A percentile compares a stretch with the other conserved stretches of the same genome.
These are phyloP conservation scores for Nannizziopsis barbatae DNA, from an alignment of 2,329 filamentous ascomycete species.

Conservation along the genomic window DNA sequence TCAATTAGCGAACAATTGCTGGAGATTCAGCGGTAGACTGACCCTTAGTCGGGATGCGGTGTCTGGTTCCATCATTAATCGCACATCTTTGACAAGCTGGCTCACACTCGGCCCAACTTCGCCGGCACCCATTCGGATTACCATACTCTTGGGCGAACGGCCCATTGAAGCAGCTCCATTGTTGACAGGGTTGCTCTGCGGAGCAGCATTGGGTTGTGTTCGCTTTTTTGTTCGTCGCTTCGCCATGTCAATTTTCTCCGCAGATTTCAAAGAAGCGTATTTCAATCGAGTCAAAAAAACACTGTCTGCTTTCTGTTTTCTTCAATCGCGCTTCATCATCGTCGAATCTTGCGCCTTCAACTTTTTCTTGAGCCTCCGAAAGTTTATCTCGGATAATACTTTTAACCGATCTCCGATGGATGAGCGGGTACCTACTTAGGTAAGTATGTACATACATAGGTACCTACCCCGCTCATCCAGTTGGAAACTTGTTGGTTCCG, in stretches of 20 bases:
- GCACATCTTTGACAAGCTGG: conserved; percentile 82
- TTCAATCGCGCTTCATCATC: not conserved
- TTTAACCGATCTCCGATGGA: conserved; percentile 6
- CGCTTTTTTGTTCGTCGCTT: conserved; percentile 75
- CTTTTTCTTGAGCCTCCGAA: conserved; percentile 6
- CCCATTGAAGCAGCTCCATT: conserved; percentile 49
- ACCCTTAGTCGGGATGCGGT: conserved; percentile 77
- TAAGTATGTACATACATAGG: no score
- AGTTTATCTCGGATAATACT: conserved; percentile 12
- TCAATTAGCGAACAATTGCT: not conserved
- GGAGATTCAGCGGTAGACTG: conserved; percentile 15
- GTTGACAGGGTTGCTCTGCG: conserved; percentile 45
- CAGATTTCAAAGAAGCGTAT: no score
- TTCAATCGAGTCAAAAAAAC: no score
- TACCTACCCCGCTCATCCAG: no score
- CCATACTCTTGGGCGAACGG: conserved; percentile 86
- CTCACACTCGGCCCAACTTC: conserved; percentile 85
- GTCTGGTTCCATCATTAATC: conserved; percentile 88
- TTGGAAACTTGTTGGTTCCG: no score
- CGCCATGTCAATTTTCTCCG: conserved; percentile 49
- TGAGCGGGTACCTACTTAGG: no score
- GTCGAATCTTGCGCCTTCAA: no score
- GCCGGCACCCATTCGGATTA: conserved; percentile 89
- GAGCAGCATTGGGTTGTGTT: conserved; percentile 62
- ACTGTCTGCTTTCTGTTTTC: conserved; percentile 2